Evolutionary conservation across 108 stramenopile species (phyloP).

Genomic region (Skeletonema tropicum): DNA sequence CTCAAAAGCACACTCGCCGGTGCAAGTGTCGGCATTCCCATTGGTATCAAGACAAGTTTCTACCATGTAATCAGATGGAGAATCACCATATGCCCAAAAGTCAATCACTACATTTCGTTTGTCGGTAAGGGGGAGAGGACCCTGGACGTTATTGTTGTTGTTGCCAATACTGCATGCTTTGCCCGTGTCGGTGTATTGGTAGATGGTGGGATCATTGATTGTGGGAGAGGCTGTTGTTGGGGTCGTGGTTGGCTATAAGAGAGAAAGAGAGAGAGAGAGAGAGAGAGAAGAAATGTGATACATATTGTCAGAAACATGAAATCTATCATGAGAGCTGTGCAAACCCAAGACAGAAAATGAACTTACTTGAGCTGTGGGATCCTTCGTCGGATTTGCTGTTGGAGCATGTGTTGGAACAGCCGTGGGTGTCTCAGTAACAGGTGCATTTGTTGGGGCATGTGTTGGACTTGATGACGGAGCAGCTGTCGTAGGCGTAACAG

Average conservation of each 20-base stretch:
- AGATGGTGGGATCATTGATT: not conserved
- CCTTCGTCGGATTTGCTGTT: no score
- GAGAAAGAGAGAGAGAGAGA: no score
- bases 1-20: no score
- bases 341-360: no score
- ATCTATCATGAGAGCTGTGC: no score
- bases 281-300: no score
- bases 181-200: not conserved
- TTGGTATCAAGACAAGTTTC: not conserved
- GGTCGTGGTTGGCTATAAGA: no score
- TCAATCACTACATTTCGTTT: not conserved
- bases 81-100: not conserved
- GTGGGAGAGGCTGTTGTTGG: no score
- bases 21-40: no score
- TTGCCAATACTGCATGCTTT: not conserved
- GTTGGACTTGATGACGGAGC: not conserved
- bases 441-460: no score
- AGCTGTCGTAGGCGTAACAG: not conserved
- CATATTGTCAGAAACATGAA: no score
- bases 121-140: not conserved
- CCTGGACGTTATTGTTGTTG: not conserved
- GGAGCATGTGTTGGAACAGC: not conserved
- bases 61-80: not conserved
- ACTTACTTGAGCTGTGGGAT: not conserved
- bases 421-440: not conserved